Evolutionary conservation across 2,329 filamentous ascomycete species (phyloP).

Genomic region (Lecanoromycetidae sp.): DNA sequence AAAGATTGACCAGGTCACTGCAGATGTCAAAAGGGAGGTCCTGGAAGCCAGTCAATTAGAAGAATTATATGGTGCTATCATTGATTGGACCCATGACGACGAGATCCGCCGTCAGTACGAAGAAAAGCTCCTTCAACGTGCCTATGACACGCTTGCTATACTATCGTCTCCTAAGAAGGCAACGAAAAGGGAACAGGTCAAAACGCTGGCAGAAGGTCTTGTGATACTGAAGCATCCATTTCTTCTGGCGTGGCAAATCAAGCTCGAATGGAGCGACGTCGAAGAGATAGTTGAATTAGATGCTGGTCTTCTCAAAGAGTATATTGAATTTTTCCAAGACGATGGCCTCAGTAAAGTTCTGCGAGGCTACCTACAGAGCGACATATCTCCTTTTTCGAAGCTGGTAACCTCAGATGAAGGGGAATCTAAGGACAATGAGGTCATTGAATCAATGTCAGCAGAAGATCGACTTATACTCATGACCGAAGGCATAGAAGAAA

Average conservation of each 20-base stretch:
- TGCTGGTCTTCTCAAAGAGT: constrained; percentile 62
- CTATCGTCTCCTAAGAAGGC: constrained; percentile 56
- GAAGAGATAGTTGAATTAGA: constrained; percentile 68
- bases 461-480: constrained; percentile 75
- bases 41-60: constrained; percentile 66
- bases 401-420: constrained; percentile 24
- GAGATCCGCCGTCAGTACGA: constrained; percentile 73
- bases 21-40: constrained; percentile 79
- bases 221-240: constrained; percentile 91
- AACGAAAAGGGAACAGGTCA: constrained; percentile 57
- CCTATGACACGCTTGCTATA: constrained; percentile 63
- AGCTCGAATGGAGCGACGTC: constrained; percentile 77
- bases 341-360: constrained; percentile 72
- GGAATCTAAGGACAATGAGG: constrained; percentile 37
- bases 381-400: constrained; percentile 66
- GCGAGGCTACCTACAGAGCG: constrained; percentile 68
- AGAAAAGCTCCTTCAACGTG: constrained; percentile 74
- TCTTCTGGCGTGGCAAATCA: constrained; percentile 78
- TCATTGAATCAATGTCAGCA: constrained; percentile 45
- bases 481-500: constrained; percentile 54
- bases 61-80: constrained; percentile 65
- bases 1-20: constrained; percentile 66
- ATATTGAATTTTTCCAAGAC: constrained; percentile 71
- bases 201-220: constrained; percentile 76
- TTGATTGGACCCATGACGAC: constrained; percentile 85